These are phyloP conservation scores for Kwoniella newhampshirensis DNA, from an alignment of 768 basidiomycete genomes.

Conservation along the genomic window DNA sequence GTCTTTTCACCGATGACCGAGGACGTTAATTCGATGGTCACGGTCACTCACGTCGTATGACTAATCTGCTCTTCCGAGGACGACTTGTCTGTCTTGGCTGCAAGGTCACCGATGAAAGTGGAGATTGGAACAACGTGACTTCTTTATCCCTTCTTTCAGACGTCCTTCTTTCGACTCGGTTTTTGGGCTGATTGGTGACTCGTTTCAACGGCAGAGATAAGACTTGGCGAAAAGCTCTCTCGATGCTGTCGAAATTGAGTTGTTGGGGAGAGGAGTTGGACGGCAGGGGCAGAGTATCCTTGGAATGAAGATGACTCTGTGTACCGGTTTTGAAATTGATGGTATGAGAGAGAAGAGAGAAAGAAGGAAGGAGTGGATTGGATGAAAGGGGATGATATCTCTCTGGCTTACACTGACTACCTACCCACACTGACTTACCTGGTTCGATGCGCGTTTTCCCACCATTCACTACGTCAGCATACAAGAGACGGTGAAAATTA, in stretches of 20 bases:
- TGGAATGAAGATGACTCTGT: conserved; percentile 10
- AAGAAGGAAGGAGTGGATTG: background rate
- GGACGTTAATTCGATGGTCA: background rate
- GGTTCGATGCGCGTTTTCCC: too few relatives aligned
- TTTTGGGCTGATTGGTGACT: background rate
- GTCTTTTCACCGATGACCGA: background rate
- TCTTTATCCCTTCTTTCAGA: conserved; percentile 4
- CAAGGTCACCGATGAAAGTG: too few relatives aligned
- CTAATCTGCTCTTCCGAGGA: too few relatives aligned
- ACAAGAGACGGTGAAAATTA: too few relatives aligned
- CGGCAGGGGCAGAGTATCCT: conserved; percentile 11
- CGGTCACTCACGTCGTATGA: too few relatives aligned
- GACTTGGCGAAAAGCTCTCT: background rate
- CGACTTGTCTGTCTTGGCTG: too few relatives aligned
- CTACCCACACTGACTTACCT: too few relatives aligned
- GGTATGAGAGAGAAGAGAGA: conserved; percentile 4
- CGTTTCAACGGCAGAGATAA: conserved; percentile 4
- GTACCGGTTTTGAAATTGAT: conserved; percentile 15
- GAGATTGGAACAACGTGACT: too few relatives aligned
- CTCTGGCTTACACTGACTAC: too few relatives aligned
- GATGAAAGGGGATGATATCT: too few relatives aligned
- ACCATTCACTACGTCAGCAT: too few relatives aligned
- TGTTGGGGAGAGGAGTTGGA: background rate
- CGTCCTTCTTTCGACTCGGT: conserved; percentile 1
- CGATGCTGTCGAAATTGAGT: too few relatives aligned